These are phyloP conservation scores for Cantharellus anzutake DNA, from an alignment of 768 basidiomycete species.

Conservation along the genomic window DNA sequence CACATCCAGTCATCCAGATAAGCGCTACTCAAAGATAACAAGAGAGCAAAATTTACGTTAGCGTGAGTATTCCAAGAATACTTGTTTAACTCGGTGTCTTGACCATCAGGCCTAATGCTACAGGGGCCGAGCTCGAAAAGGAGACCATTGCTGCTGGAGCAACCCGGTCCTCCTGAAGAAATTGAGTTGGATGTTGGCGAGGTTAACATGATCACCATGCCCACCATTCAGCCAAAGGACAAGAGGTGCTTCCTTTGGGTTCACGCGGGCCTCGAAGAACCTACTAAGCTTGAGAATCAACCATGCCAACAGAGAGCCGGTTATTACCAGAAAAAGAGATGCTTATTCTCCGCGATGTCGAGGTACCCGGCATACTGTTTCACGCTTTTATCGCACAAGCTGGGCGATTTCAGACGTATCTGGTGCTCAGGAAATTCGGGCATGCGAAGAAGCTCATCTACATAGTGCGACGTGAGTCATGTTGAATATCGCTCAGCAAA, in stretches of 20 bases:
- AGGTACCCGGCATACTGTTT: slow-evolving; percentile 72
- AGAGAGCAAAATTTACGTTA: slow-evolving; percentile 24
- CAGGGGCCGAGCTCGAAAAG: slow-evolving; percentile 91
- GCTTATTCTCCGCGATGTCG: slow-evolving; percentile 58
- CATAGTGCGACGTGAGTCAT: neutral
- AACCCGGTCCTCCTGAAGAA: neutral
- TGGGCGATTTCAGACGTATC: slow-evolving; percentile 36
- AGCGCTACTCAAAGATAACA: slow-evolving; percentile 10
- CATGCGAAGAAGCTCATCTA: slow-evolving; percentile 49
- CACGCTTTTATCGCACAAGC: slow-evolving; percentile 61
- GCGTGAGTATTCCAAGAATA: slow-evolving; percentile 73
- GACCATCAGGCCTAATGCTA: slow-evolving; percentile 44
- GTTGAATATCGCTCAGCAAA: too few relatives aligned
- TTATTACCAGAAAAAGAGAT: slow-evolving; percentile 71
- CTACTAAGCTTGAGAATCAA: slow-evolving; percentile 18
- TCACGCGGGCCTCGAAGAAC: slow-evolving; percentile 74
- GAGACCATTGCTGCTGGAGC: slow-evolving; percentile 36
- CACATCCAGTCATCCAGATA: neutral
- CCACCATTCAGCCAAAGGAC: slow-evolving; percentile 85
- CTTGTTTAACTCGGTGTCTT: slow-evolving; percentile 51
- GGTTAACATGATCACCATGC: slow-evolving; percentile 18
- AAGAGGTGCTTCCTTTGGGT: slow-evolving; percentile 61
- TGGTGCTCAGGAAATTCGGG: slow-evolving; percentile 31
- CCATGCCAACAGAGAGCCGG: slow-evolving; percentile 1
- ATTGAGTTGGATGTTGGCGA: neutral